phyloP scores from a whole-genome alignment of 345 rosid genomes.

The Dovyalis caffra region DNA sequence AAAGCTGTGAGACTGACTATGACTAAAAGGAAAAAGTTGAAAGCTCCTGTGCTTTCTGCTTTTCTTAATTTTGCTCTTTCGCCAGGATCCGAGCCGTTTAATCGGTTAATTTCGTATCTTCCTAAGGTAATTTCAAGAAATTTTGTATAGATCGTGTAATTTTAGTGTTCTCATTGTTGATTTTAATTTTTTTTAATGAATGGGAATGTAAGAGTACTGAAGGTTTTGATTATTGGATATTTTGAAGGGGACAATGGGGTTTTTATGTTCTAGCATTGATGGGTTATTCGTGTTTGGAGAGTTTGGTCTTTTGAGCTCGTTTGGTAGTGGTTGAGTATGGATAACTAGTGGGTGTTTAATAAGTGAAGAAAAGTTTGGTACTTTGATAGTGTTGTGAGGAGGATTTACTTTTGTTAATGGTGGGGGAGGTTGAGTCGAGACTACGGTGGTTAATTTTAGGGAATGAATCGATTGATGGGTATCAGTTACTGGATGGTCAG shows the following conservation, averaged over 20 bases:
- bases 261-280: background rate
- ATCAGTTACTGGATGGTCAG: background rate
- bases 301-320: background rate
- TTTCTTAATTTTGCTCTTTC: constrained; percentile 62
- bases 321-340: background rate
- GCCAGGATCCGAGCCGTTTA: constrained; percentile 60
- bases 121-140: constrained; percentile 47
- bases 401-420: background rate
- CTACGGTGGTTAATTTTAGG: background rate
- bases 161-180: background rate
- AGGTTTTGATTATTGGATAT: background rate
- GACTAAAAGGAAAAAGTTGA: constrained; percentile 58
- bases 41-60: constrained; percentile 43
- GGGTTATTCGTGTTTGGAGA: background rate
- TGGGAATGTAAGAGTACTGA: background rate
- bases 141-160: background rate
- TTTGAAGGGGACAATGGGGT: background rate
- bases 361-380: background rate
- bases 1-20: constrained; percentile 72
- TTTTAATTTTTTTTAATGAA: background rate
- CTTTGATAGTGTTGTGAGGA: background rate
- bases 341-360: background rate
- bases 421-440: background rate
- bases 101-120: constrained; percentile 48
- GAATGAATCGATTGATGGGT: background rate